Evolutionary conservation across 306 rosid species (phyloP), one percentile per base, ranked within the genome.

Genomic region (Malus sylvestris): DNA sequence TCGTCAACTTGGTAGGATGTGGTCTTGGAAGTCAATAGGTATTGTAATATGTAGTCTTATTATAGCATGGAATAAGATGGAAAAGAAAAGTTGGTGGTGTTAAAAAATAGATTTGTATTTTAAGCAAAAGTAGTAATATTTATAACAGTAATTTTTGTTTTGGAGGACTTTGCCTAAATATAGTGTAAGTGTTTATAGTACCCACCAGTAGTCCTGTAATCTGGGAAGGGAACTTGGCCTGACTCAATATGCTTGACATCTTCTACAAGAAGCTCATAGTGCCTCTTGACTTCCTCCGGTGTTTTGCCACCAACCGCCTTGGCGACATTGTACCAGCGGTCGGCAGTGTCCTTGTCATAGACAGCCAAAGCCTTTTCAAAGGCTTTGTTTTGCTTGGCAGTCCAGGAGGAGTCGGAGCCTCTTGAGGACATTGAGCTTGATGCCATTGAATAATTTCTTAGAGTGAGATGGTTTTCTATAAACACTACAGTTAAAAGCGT

Each of bases 291-390:
- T 76, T 95, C 92, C 66, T 95, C 97, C 0, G 91, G 79, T 23
- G 99, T 90, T 82, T 95, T 95, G 1, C 91, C 90, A 12, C 96
- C 97, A 25, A 92, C 96, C 22, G 97, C 97, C 79, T 81, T 88
- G 44, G 99, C 97, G 46, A 95, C 91, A 77, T 95, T 90, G 86
- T 83, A 75, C 97, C 97, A 95, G 72, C 97, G 93, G 75, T 95
- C 97, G 1, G 97, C 93, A 40, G 97, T 95, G 81, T 92, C 99
- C 82, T 87, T 90, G 84, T 95, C 97, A 52, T 83, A 92, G 32
- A 88, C 83, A 16, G 99, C 99, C 40, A 95, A 80, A 29, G 99
- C 99, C 89, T 82, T 88, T 74, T 95, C 99, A 70, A 95, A 95
- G 77, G 97, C 96, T 67, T 95, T 95, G 71, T 92, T 92, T 38